Base-by-base conservation (phyloP, 2,329 filamentous ascomycete species). In the Pseudocercospora ulei region DNA sequence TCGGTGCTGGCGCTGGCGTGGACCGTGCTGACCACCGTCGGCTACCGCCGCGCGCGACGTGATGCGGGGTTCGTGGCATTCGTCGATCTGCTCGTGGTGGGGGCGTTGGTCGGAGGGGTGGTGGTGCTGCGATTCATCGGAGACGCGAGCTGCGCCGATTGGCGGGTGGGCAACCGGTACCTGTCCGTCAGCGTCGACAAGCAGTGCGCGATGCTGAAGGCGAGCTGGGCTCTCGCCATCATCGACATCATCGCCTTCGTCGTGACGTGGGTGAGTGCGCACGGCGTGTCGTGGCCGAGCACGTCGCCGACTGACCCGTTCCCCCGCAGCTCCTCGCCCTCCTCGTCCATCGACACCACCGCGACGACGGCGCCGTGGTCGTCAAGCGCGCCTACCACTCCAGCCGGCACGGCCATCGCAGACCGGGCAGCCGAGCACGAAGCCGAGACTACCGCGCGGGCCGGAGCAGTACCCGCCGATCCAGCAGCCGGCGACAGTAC, bases 141-240 rank as follows among this genome's bases (percentile, higher is more conserved):
- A 9, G 56, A 68, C 42, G 73, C 75, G 39, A 70, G 85, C 66
- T 96, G 88, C 71, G 65, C 73, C 11, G 62, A 68, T 58, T 71
- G 84, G 59, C 56, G 57, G 7, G 46, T 48, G 2, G 50, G 54
- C 71, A 52, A 46, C 39, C 27, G 54, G 36, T 51, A 50, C 24
- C 28, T 52, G 18, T 38, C 36, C 13, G 12, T 44, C 25, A 62
- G 71, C 37, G 62, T 78, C 23, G 71, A 83, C 62, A 88, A 88
- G 70, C 75, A 76, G 3, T 96, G 88, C 65, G 75, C 80, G 34
- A 90, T 95, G 84, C 75, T 94, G 56, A 96, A 95, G 73, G 81
- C 87, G 1, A 73, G 70, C 50, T 96, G 85, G 64, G 88, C 85
- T 2, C 78, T 95, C 51, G 85, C 75, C 33, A 95, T 96, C 61